These are phyloP conservation scores for Takashimella tepidaria DNA, from an alignment of 1,284 basidiomycete genomes.

Conservation along the genomic window DNA sequence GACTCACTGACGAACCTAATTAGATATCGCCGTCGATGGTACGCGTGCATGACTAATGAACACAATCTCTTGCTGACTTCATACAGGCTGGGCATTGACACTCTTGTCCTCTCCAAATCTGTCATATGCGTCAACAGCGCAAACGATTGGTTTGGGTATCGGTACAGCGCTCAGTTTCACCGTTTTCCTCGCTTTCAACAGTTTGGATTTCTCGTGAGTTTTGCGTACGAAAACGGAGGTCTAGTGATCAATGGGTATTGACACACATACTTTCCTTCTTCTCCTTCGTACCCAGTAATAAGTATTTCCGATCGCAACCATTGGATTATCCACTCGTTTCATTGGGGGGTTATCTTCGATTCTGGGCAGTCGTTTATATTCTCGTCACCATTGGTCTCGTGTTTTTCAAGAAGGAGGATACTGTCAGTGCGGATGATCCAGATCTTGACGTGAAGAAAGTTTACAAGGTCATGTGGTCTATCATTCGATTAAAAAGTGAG, in stretches of 20 bases:
- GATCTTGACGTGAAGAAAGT: conserved; percentile 89
- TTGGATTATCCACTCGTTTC: conserved; percentile 74
- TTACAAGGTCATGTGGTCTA: conserved; percentile 91
- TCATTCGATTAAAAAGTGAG: conserved; percentile 84
- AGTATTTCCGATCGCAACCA: conserved; percentile 59
- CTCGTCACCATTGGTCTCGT: conserved; percentile 80
- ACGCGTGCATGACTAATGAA: too few species aligned
- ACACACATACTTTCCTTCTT: too few species aligned
- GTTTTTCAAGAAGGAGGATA: conserved; percentile 86
- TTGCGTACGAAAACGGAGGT: conserved; percentile 2
- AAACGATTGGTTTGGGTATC: conserved; percentile 94
- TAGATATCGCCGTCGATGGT: conserved; percentile 97
- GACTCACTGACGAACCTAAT: conserved; percentile 8
- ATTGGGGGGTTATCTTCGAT: conserved; percentile 75
- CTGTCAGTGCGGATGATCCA: conserved; percentile 63
- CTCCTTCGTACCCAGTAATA: too few species aligned
- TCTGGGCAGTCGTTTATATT: conserved; percentile 79
- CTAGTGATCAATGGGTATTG: conserved; percentile 49
- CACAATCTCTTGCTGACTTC: conserved; percentile 11
- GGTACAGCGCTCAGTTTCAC: conserved; percentile 97
- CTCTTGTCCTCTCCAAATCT: conserved; percentile 92
- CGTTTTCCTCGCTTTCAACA: conserved; percentile 95
- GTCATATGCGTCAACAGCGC: conserved; percentile 95
- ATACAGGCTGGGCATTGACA: conserved; percentile 87
- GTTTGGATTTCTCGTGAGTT: conserved; percentile 82